These are phyloP conservation scores for Paulownia fortunei DNA, from an alignment of 257 asterid species.

Conservation along the genomic window DNA sequence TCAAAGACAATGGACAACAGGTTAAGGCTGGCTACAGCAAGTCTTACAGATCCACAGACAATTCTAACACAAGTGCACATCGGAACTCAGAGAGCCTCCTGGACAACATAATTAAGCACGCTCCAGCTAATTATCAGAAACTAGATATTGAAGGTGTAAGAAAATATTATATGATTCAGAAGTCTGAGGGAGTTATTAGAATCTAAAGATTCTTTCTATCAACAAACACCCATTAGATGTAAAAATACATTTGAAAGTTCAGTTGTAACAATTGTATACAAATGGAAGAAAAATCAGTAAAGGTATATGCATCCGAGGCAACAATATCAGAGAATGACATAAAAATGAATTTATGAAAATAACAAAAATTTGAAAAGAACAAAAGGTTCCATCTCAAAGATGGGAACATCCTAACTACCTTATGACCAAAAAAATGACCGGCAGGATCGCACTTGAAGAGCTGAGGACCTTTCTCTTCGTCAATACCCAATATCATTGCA, in stretches of 20 bases:
- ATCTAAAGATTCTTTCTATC: background rate
- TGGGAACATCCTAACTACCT: constrained; percentile 53
- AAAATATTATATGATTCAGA: background rate
- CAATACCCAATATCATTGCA: constrained; percentile 96
- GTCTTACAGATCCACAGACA: background rate
- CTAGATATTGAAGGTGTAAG: background rate
- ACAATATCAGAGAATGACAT: background rate
- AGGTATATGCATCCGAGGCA: constrained; percentile 17
- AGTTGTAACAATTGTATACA: background rate
- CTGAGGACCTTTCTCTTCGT: constrained; percentile 95
- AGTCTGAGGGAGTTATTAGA: background rate
- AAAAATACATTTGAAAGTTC: constrained; percentile 14
- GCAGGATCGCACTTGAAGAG: constrained; percentile 99
- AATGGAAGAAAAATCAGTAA: background rate
- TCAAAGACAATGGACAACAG: background rate
- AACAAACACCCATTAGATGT: background rate
- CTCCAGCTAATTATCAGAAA: background rate
- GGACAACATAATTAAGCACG: background rate
- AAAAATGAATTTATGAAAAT: background rate
- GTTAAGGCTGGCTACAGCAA: background rate
- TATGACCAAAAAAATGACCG: constrained; percentile 98
- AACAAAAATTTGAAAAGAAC: background rate
- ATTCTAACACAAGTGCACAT: background rate
- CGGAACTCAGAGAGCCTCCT: background rate
- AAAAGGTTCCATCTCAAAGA: constrained; percentile 8